Evolutionary conservation across 495 filamentous ascomycete species (phyloP), one percentile per base, ranked within the genome.

Genomic region (Penicillium atrosanguineum): DNA sequence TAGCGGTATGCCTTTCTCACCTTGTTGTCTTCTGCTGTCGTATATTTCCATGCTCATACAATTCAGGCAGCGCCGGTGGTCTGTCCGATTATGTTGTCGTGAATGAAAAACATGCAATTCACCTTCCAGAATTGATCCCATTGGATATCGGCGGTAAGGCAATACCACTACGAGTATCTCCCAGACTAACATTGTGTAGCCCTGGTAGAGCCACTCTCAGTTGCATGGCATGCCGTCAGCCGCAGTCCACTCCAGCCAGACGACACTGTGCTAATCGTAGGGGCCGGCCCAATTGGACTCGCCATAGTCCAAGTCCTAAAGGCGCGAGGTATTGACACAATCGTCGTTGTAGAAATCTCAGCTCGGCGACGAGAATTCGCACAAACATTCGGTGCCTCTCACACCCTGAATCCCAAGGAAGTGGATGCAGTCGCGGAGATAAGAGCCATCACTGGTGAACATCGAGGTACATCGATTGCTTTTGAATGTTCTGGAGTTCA

Each of bases 161-260:
- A 7, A 46, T 29, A 41, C 7, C 19, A 20, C 31, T 14, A 20
- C 8, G 28, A 16, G 9, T 50, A 12, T 29, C n/a, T 14, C 19
- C 40, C 31, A 14, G 7, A 12, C 14, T 16, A 2, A 20, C 20
- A 16, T 38, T n/a, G 19, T 18, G 3, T 29, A 53, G 55, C 50
- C 36, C 28, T 58, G 40, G 39, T 86, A 41, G 84, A 88, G 51
- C 85, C 85, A 0, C 68, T 87, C 0, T 69, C 82, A 9, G 84
- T 87, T 5, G 85, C 75, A 48, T 87, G 83, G 83, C 83, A 87
- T 62, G 83, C 82, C n/a, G 78, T 87, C 38, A 78, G 76, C 16
- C 62, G 74, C 40, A 78, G 74, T 15, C 72, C 76, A 0, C 72
- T 83, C 57, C 76, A 83, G 48, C 51, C 63, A 15, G 69, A 70